Percentiles rank a stretch among this genome's conserved stretches.
Evolutionary conservation across 2,329 filamentous ascomycete genomes (phyloP).

Genomic region (Paecilomyces dactylethromorphus): DNA sequence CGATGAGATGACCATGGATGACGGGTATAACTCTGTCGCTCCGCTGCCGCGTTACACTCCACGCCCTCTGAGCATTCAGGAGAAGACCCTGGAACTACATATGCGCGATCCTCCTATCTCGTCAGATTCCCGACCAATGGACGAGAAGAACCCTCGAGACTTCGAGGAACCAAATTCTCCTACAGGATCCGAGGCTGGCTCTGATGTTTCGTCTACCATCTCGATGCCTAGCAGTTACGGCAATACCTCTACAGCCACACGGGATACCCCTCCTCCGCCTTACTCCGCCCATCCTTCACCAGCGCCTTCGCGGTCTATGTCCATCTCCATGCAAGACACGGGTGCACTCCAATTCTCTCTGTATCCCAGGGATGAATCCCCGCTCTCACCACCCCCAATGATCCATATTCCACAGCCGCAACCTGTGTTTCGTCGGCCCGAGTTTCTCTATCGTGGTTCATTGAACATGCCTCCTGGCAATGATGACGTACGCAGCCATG

Average conservation of each 20-base stretch:
- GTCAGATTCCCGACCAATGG: constrained; percentile 11
- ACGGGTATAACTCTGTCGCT: constrained; percentile 24
- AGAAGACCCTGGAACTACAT: constrained; percentile 33
- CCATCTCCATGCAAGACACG: constrained; percentile 18
- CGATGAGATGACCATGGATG: constrained; percentile 12
- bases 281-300: constrained; percentile 30
- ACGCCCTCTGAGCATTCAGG: constrained; percentile 29
- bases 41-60: constrained; percentile 37
- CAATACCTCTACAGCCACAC: constrained; percentile 38
- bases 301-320: constrained; percentile 25
- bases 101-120: constrained; percentile 23
- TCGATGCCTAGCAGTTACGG: constrained; percentile 39
- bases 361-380: constrained; percentile 3
- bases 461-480: constrained; percentile 7
- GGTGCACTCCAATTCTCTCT: constrained; percentile 5
- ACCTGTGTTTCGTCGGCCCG: constrained; percentile 15
- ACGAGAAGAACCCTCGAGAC: constrained; percentile 25
- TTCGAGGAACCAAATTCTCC: constrained; percentile 12
- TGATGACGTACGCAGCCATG: constrained; percentile 4
- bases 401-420: constrained; percentile 22
- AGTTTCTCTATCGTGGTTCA: constrained; percentile 8
- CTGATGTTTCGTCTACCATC: constrained; percentile 33
- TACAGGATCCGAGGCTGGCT: constrained; percentile 21
- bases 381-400: constrained; percentile 17
- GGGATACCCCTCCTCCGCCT: constrained; percentile 36